phyloP scores from a whole-genome alignment of 257 asterid species.

The Lavandula angustifolia region DNA sequence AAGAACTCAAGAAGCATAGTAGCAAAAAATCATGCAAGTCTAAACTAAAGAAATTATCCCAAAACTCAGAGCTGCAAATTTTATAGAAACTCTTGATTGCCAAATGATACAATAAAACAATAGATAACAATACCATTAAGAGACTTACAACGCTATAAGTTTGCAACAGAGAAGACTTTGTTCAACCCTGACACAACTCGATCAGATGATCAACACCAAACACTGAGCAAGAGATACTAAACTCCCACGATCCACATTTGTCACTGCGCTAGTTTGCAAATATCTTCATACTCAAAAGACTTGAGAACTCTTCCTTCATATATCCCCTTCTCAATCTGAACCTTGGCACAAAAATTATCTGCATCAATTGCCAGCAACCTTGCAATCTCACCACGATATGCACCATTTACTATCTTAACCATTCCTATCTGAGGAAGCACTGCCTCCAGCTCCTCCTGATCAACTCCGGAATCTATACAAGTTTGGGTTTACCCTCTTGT shows the following conservation, averaged over 20 bases:
- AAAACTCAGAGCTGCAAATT: too few relatives aligned
- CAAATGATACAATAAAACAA: too few relatives aligned
- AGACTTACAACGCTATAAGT: too few relatives aligned
- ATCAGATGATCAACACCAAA: constrained; percentile 9
- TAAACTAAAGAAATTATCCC: too few relatives aligned
- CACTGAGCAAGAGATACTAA: constrained; percentile 4
- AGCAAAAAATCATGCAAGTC: too few relatives aligned
- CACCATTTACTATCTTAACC: constrained; percentile 88
- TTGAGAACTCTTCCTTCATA: constrained; percentile 83
- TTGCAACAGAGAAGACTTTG: too few relatives aligned
- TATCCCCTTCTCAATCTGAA: constrained; percentile 87
- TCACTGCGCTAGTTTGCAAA: constrained; percentile 68
- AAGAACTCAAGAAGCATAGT: too few relatives aligned
- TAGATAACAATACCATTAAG: too few relatives aligned
- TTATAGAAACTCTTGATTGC: too few relatives aligned
- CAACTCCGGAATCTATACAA: constrained; percentile 42
- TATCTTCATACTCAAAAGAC: constrained; percentile 86
- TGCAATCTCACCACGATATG: constrained; percentile 77
- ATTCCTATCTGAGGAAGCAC: constrained; percentile 92
- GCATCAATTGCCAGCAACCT: constrained; percentile 66
- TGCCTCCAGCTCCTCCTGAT: constrained; percentile 93
- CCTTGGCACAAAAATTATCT: constrained; percentile 67
- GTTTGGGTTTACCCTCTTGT: too few relatives aligned
- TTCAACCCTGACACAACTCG: too few relatives aligned
- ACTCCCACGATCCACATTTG: background rate